Base-by-base conservation (phyloP, 108 stramenopile species). In the Nannochloropsis salina region DNA sequence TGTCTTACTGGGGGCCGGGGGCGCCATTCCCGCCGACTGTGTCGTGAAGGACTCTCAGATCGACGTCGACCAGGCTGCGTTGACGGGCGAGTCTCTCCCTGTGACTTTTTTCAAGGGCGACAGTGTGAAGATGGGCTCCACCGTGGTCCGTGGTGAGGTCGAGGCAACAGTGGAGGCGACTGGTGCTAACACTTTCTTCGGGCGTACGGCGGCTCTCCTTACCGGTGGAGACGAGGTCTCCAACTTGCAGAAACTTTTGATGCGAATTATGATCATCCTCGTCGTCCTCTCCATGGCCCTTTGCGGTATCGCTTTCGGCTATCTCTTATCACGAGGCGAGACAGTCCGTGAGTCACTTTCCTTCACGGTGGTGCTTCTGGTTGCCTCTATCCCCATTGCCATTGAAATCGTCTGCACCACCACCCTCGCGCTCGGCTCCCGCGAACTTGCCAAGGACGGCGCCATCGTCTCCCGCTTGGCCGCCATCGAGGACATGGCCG, bases 11-110 rank as follows among this genome's bases (percentile, higher is more conserved):
- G 85, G 51, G 21, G 74, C 86, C 21, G 88, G 88, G 18, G 80
- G 82, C 15, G 86, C 85, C 10, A 81, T 89, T 5, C 88, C 88
- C 12, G 88, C 88, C 15, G 88, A 89, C 40, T 86, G 86, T 41
- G 42, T 84, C 31, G 84, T 84, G 18, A 22, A 83, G 8, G 45
- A 74, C 40, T 45, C 80, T 61, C 22, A 44, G 31, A 43, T 94
- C 82, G 91, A 93, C 80, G 92, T 93, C 44, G 94, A 95, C 87
- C 92, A 95, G 86, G 92, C 95, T 4, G 93, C 94, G 6, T 91
- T 94, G 42, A 94, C 94, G 2, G 95, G 95, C 61, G 95, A 95
- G 88, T 93, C 95, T 3, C 90, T 94, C 42, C 94, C 95, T 15
- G 93, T 93, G 31, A 93, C 94, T 10, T 92, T 93, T 83, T 90